Base-by-base conservation (phyloP, 331 rosid species). In the Stylosanthes scabra region DNA sequence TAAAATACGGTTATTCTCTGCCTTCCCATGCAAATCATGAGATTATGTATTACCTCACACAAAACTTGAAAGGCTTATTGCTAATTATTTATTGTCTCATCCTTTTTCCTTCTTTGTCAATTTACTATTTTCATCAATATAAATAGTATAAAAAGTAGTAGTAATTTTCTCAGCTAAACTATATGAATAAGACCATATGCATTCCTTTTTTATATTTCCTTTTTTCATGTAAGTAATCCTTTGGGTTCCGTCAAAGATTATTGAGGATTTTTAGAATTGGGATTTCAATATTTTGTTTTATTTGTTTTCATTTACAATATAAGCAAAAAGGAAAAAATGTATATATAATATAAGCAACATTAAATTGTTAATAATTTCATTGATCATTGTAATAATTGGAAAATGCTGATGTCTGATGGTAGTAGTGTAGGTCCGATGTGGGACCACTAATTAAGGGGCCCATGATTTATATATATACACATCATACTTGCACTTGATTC, bases 401-500 rank as follows among this genome's bases (percentile, higher is more conserved):
- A 20, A 20, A 20, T 20, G 25, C 25, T 31, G 3, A 31, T 31
- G 37, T 31, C 0, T 31, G 39, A 34, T 2, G 39, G 5, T 34
- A 34, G 39, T 34, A 34, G 3, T 34, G 39, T 74, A 71, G 75
- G 55, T 75, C 70, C 72, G 78, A 82, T 81, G 83, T 59, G 81
- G 88, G 85, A 66, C 88, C 85, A 70, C 66, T 60, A 74, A 70
- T 63, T 45, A 45, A 31, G 68, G 68, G 80, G 66, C n/a, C 74
- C 81, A 82, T 77, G 78, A 79, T 83, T 20, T 20, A 20, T 20
- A 1, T 81, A 78, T 52, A 8, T 64, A 81, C 81, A 81, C 83
- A 74, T 80, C 77, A 80, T 74, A 66, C 89, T 82, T 80, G 84
- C 81, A 81, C 78, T 77, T 78, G 78, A 81, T 55, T 49, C 76